Percentiles rank a stretch among this genome's conserved stretches.
Conservation (phyloP, 1,139 yeast genomes). For the Hansenula sp. region DNA sequence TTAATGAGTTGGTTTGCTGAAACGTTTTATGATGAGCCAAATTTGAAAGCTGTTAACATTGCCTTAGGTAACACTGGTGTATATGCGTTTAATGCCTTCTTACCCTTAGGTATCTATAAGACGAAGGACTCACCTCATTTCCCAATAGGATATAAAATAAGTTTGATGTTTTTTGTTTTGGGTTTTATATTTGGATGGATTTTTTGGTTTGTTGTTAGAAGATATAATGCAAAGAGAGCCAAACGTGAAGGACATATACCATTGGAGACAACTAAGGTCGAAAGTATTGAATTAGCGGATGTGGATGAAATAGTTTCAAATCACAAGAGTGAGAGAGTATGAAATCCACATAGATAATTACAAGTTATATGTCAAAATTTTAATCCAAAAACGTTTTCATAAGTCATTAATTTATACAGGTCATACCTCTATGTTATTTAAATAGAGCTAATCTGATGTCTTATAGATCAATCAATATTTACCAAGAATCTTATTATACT, state of each 20-base stretch:
- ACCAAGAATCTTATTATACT: not conserved
- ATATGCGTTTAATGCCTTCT: slow-evolving; percentile 16
- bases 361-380: too few relatives aligned
- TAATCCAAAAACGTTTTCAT: too few relatives aligned
- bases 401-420: too few relatives aligned
- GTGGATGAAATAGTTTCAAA: too few relatives aligned
- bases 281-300: too few relatives aligned
- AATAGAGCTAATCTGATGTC: too few relatives aligned
- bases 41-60: slow-evolving; percentile 12
- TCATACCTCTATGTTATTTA: too few relatives aligned
- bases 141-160: slow-evolving; percentile 17
- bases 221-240: slow-evolving; percentile 1
- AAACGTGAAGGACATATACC: too few relatives aligned
- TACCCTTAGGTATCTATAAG: slow-evolving; percentile 12
- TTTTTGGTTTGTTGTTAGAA: slow-evolving; percentile 2
- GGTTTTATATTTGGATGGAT: slow-evolving; percentile 1
- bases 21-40: slow-evolving; percentile 11
- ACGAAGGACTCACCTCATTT: slow-evolving; percentile 12
- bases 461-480: not conserved
- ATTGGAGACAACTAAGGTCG: too few relatives aligned
- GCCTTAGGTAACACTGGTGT: slow-evolving; percentile 13
- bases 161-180: slow-evolving; percentile 10
- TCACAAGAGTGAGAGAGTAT: too few relatives aligned
- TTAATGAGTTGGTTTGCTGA: slow-evolving; percentile 16
- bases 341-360: too few relatives aligned